A percentile compares a stretch with the other conserved stretches of the same genome.
These are phyloP conservation scores for Eustoma russellianum DNA, from an alignment of 257 asterid species.

Conservation along the genomic window DNA sequence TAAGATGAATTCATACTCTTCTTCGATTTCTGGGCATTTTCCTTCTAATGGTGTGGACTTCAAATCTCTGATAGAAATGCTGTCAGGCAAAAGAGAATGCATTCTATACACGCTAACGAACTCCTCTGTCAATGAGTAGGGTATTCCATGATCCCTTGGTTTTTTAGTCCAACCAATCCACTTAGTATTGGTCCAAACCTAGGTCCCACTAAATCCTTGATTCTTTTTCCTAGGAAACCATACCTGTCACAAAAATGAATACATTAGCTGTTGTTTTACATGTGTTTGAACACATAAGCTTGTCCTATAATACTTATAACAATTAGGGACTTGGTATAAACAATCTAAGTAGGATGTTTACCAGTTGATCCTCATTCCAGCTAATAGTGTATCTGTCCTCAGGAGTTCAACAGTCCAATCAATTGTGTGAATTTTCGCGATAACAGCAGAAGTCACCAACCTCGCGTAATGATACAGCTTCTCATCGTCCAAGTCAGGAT, in stretches of 20 bases:
- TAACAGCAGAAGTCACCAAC: constrained; percentile 27
- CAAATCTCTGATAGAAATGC: constrained; percentile 14
- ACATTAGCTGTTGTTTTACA: not conserved
- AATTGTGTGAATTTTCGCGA: constrained; percentile 28
- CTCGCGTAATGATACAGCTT: constrained; percentile 21
- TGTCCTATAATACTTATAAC: no score
- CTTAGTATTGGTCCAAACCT: constrained; percentile 21
- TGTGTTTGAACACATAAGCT: no score
- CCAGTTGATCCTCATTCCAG: constrained; percentile 28
- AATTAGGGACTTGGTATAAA: no score
- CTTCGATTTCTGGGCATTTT: constrained; percentile 20
- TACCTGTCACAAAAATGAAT: constrained; percentile 14
- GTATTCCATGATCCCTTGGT: constrained; percentile 27
- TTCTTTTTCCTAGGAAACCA: constrained; percentile 26
- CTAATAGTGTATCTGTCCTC: constrained; percentile 21
- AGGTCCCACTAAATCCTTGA: constrained; percentile 19
- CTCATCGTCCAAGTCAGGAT: constrained; percentile 22
- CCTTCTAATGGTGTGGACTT: constrained; percentile 9
- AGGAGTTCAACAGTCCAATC: constrained; percentile 30
- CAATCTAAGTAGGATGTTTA: constrained; percentile 2
- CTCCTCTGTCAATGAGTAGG: constrained; percentile 28
- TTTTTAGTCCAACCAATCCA: constrained; percentile 25
- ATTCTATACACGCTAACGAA: constrained; percentile 27
- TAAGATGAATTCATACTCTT: constrained; percentile 14
- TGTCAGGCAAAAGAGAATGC: constrained; percentile 26